A percentile compares a stretch with the other conserved stretches of the same genome.
phyloP scores from a whole-genome alignment of 306 rosid species.

The Rosa multiflora region DNA sequence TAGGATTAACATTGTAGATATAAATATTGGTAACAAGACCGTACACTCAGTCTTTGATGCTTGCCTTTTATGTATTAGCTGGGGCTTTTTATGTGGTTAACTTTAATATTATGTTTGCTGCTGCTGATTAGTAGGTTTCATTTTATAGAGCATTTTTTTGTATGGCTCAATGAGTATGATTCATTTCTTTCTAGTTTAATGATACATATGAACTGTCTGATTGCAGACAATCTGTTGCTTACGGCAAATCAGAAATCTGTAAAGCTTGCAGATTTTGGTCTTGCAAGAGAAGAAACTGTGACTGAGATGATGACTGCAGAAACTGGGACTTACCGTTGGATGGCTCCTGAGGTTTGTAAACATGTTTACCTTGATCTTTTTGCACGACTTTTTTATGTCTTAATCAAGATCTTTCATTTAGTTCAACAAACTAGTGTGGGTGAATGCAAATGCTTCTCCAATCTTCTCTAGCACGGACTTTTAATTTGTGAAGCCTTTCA shows the following conservation, averaged over 20 bases:
- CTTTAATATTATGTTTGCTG: neutral
- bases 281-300: conserved; percentile 94
- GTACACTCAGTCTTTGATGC: neutral
- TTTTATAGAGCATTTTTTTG: neutral
- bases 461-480: neutral
- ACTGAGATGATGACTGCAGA: conserved; percentile 99
- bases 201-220: conserved; percentile 8
- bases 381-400: neutral
- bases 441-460: neutral
- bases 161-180: neutral
- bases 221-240: conserved; percentile 89
- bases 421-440: neutral
- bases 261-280: conserved; percentile 96
- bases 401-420: neutral
- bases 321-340: conserved; percentile 97
- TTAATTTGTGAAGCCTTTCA: neutral
- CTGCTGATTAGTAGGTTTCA: neutral
- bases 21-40: neutral
- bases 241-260: conserved; percentile 80
- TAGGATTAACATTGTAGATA: neutral
- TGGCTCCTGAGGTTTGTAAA: conserved; percentile 89
- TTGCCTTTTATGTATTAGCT: neutral
- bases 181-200: neutral
- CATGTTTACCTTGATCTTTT: conserved; percentile 10
- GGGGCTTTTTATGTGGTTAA: neutral